A percentile compares a stretch with the other conserved stretches of the same genome.
phyloP scores from a whole-genome alignment of 768 basidiomycete species.

The Boletus vinaceobasis region DNA sequence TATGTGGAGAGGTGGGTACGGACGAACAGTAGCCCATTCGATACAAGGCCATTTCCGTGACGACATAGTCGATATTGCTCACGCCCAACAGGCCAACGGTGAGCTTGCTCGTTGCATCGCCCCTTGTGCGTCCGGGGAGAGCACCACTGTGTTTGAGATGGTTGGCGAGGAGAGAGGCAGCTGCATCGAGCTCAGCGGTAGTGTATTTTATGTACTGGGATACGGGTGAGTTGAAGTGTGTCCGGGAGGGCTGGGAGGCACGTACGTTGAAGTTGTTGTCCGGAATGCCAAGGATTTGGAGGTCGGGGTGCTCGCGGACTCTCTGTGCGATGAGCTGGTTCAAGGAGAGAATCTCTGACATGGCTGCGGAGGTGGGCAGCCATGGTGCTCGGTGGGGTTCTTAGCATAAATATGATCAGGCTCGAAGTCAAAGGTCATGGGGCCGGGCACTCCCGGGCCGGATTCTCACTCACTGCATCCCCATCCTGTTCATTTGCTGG shows the following conservation, averaged over 20 bases:
- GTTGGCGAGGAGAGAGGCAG: constrained; percentile 27
- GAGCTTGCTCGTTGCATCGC: constrained; percentile 22
- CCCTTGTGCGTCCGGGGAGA: constrained; percentile 23
- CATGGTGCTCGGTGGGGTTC: background rate
- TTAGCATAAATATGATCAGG: background rate
- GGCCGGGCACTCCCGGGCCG: background rate
- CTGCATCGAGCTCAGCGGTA: constrained; percentile 20
- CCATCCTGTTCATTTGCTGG: no score
- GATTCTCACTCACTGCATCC: no score
- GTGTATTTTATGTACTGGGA: constrained; percentile 27
- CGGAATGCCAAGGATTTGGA: constrained; percentile 22
- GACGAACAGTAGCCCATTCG: constrained; percentile 32
- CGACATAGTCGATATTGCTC: constrained; percentile 28
- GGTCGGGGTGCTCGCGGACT: constrained; percentile 17
- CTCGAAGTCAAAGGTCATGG: background rate
- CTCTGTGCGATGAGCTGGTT: constrained; percentile 27
- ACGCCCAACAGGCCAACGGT: constrained; percentile 26
- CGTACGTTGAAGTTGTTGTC: constrained; percentile 24
- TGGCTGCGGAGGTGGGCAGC: background rate
- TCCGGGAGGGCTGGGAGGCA: background rate
- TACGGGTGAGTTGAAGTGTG: background rate
- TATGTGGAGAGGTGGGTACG: background rate
- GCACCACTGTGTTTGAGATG: constrained; percentile 15
- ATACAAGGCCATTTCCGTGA: constrained; percentile 25
- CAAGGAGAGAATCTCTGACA: constrained; percentile 24